Percentiles rank a stretch among this genome's conserved stretches.
phyloP scores from a whole-genome alignment of 257 asterid species.

The Cordia subcordata region DNA sequence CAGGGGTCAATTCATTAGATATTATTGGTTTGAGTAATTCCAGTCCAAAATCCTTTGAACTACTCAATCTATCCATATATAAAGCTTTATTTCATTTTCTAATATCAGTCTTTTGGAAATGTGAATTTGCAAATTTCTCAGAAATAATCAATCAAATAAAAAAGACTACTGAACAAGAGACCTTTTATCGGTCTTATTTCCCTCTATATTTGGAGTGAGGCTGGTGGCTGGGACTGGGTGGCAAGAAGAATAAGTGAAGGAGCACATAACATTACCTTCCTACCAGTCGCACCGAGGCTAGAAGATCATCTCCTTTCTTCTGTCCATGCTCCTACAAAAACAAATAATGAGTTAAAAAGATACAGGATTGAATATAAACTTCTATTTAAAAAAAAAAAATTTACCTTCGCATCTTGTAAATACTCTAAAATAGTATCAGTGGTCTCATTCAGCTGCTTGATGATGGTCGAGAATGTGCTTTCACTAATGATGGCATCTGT shows the following conservation, averaged over 20 bases:
- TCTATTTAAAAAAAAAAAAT: conserved; percentile 13
- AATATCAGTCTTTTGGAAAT: background rate
- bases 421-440: conserved; percentile 64
- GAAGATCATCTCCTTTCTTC: conserved; percentile 84
- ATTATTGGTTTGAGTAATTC: too few species aligned
- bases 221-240: too few species aligned
- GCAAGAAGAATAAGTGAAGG: too few species aligned
- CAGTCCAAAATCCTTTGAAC: too few species aligned
- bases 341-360: background rate
- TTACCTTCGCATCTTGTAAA: conserved; percentile 80
- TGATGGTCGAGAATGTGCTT: conserved; percentile 53
- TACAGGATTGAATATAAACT: too few species aligned
- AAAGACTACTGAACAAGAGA: too few species aligned
- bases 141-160: conserved; percentile 3
- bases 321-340: conserved; percentile 61
- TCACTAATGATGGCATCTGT: conserved; percentile 40
- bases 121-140: background rate
- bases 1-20: conserved; percentile 3
- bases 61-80: too few species aligned
- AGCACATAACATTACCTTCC: conserved; percentile 57
- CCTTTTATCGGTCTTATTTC: too few species aligned
- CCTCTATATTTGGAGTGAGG: too few species aligned
- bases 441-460: conserved; percentile 75
- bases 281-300: conserved; percentile 79
- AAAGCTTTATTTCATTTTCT: too few species aligned